phyloP scores from a whole-genome alignment of 495 filamentous ascomycete species.

The Aspergillus heteromorphus region DNA sequence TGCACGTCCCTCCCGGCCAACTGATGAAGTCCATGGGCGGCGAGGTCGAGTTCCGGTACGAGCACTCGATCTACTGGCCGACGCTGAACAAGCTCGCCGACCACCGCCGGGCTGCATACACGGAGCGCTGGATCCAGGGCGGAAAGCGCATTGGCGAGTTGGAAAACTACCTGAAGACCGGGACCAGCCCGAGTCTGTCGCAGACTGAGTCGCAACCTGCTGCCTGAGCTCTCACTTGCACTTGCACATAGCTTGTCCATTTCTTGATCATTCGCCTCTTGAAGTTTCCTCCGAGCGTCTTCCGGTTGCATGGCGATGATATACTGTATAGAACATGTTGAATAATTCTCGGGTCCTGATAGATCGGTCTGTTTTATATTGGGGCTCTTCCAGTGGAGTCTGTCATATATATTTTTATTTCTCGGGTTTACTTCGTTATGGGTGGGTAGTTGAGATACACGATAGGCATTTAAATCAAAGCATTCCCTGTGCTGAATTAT shows the following conservation, averaged over 20 bases:
- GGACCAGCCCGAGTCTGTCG: constrained; percentile 37
- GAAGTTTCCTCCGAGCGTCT: background rate
- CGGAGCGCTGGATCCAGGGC: constrained; percentile 67
- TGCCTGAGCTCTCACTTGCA: background rate
- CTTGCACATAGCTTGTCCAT: background rate
- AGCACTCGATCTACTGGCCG: constrained; percentile 86
- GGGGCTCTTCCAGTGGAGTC: no score
- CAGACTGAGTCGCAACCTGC: constrained; percentile 10
- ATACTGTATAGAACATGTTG: background rate
- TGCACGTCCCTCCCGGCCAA: constrained; percentile 71
- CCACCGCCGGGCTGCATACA: constrained; percentile 51
- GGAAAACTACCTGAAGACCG: constrained; percentile 74
- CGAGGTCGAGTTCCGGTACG: constrained; percentile 73
- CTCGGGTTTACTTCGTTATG: no score
- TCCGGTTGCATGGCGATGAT: background rate
- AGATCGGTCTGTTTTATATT: background rate
- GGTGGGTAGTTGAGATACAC: no score
- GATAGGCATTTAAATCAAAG: background rate
- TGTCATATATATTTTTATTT: no score
- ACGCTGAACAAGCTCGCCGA: constrained; percentile 64
- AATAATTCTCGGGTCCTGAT: background rate
- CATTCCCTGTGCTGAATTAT: no score
- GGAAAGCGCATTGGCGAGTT: constrained; percentile 78
- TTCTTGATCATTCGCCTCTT: background rate
- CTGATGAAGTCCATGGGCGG: constrained; percentile 60